Percentiles rank a stretch among this genome's conserved stretches.
phyloP scores from a whole-genome alignment of 345 rosid species.

The Ceriops decandra region DNA sequence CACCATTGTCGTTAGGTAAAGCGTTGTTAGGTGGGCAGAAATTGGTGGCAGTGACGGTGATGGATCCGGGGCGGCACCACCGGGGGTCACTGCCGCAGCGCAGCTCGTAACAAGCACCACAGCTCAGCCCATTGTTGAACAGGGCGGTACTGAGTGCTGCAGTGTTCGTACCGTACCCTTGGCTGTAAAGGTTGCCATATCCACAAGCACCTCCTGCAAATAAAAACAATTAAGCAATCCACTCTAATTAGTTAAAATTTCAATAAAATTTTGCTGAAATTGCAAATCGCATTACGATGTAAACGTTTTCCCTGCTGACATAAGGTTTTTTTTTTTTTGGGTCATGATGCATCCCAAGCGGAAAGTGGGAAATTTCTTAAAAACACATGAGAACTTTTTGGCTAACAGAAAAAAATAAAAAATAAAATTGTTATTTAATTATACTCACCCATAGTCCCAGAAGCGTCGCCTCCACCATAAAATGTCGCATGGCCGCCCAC shows the following conservation, averaged over 20 bases:
- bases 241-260: not conserved
- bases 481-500: slow-evolving; percentile 23
- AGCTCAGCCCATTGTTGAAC: slow-evolving; percentile 33
- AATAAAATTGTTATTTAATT: not conserved
- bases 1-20: slow-evolving; percentile 74
- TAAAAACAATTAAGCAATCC: not conserved
- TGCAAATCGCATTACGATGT: not conserved
- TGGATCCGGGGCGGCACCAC: slow-evolving; percentile 34
- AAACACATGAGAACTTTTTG: not conserved
- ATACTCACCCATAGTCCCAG: slow-evolving; percentile 26
- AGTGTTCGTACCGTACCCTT: slow-evolving; percentile 35
- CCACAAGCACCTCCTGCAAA: slow-evolving; percentile 35
- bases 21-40: slow-evolving; percentile 76
- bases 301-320: no score
- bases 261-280: not conserved
- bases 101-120: slow-evolving; percentile 33
- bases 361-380: not conserved
- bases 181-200: slow-evolving; percentile 31
- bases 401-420: not conserved
- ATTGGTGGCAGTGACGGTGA: slow-evolving; percentile 29
- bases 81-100: slow-evolving; percentile 27
- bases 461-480: slow-evolving; percentile 29
- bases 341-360: not conserved
- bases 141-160: slow-evolving; percentile 37
- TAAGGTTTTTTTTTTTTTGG: no score